Conservation (phyloP, 208 protist genomes). For the Leishmania mexicana region DNA sequence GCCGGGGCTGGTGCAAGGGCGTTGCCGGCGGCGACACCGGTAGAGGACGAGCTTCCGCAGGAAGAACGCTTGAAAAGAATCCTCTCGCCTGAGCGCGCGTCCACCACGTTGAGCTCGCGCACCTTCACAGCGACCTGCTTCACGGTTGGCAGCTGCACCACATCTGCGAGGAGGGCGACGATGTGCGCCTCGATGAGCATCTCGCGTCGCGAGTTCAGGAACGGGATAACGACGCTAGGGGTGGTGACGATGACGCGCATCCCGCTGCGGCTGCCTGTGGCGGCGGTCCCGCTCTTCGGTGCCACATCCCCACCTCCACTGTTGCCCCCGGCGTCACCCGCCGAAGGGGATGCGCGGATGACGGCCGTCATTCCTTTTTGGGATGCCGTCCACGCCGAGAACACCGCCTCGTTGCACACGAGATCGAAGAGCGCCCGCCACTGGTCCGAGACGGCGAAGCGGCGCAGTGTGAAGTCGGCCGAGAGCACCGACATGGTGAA, state of each 20-base stretch:
- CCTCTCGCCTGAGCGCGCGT: slow-evolving; percentile 56
- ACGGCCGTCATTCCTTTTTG: slow-evolving; percentile 21
- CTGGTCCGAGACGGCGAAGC: slow-evolving; percentile 85
- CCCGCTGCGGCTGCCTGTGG: slow-evolving; percentile 1
- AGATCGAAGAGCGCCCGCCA: slow-evolving; percentile 85
- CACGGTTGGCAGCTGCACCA: slow-evolving; percentile 39
- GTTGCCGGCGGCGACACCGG: neutral
- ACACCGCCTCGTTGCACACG: slow-evolving; percentile 72
- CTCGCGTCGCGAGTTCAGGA: slow-evolving; percentile 60
- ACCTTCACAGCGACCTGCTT: slow-evolving; percentile 64
- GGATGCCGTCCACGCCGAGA: slow-evolving; percentile 40
- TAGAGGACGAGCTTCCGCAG: neutral
- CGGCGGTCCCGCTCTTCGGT: neutral
- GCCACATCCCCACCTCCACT: neutral
- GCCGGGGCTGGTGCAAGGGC: slow-evolving; percentile 8
- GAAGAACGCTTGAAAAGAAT: slow-evolving; percentile 52
- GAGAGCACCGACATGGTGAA: slow-evolving; percentile 58
- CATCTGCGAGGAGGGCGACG: slow-evolving; percentile 63
- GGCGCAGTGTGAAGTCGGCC: slow-evolving; percentile 77
- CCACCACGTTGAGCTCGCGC: slow-evolving; percentile 60
- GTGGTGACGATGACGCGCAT: slow-evolving; percentile 74
- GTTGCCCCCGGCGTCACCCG: neutral
- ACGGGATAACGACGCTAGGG: slow-evolving; percentile 69
- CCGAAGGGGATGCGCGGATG: neutral
- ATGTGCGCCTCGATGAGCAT: slow-evolving; percentile 73